phyloP scores from a whole-genome alignment of 2,329 filamentous ascomycete species.

The Helotiales sp. region DNA sequence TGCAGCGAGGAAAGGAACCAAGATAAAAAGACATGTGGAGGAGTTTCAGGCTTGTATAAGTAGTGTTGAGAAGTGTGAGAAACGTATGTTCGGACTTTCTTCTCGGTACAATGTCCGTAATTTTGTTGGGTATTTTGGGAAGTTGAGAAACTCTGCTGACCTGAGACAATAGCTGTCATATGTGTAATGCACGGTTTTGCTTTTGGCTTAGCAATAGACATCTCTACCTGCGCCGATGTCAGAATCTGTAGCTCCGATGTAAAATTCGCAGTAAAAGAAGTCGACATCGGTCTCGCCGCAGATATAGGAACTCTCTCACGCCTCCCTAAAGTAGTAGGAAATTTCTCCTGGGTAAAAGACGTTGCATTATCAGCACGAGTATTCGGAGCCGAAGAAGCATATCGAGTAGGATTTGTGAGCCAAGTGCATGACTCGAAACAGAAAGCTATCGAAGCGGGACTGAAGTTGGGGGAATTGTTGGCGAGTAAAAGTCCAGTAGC shows the following conservation, averaged over 20 bases:
- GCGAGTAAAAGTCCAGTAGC: conserved; percentile 85
- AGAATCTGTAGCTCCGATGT: conserved; percentile 62
- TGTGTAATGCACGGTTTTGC: conserved; percentile 77
- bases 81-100: conserved; percentile 60
- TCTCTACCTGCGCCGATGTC: conserved; percentile 69
- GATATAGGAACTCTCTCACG: conserved; percentile 76
- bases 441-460: conserved; percentile 59
- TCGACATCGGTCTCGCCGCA: conserved; percentile 78
- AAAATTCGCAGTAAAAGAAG: conserved; percentile 73
- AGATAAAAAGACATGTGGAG: conserved; percentile 66
- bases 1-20: conserved; percentile 61
- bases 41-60: conserved; percentile 81
- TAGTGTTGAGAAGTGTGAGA: conserved; percentile 82
- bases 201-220: conserved; percentile 76
- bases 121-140: background rate
- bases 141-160: background rate
- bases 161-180: conserved; percentile 66
- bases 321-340: conserved; percentile 72
- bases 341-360: conserved; percentile 76
- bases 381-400: conserved; percentile 69
- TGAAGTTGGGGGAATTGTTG: conserved; percentile 65
- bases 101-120: background rate
- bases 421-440: conserved; percentile 63
- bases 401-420: conserved; percentile 69
- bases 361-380: conserved; percentile 70